Conservation (phyloP, 148 eudicot genomes). For the Silene latifolia region DNA sequence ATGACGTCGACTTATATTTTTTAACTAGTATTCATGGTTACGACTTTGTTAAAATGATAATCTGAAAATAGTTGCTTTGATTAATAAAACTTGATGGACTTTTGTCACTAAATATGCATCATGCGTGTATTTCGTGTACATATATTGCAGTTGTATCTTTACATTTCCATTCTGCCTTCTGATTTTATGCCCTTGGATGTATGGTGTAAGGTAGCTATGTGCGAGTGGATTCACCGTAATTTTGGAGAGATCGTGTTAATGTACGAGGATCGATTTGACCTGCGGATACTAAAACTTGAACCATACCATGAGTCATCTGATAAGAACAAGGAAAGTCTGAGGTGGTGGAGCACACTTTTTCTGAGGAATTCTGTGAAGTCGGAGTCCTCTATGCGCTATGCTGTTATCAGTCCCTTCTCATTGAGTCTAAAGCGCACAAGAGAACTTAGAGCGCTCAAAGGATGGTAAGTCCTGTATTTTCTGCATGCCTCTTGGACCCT, state of each 20-base stretch:
- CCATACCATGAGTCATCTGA: constrained; percentile 39
- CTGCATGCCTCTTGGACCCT: neutral
- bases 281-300: constrained; percentile 52
- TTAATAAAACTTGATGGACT: no score
- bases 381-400: constrained; percentile 35
- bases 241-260: constrained; percentile 77
- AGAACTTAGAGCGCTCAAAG: constrained; percentile 77
- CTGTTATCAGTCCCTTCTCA: constrained; percentile 42
- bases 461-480: constrained; percentile 55
- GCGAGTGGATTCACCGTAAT: constrained; percentile 89
- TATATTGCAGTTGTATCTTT: constrained; percentile 5
- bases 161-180: constrained; percentile 11
- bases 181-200: constrained; percentile 24
- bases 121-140: constrained; percentile 5
- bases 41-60: no score
- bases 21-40: no score
- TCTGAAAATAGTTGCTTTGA: no score
- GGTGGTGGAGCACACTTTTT: constrained; percentile 72
- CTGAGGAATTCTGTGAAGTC: constrained; percentile 36
- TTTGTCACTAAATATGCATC: neutral
- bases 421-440: constrained; percentile 72
- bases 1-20: no score
- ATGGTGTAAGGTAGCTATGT: constrained; percentile 67
- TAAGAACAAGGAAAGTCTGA: constrained; percentile 32
- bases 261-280: constrained; percentile 92